Evolutionary conservation across 768 basidiomycete species (phyloP).

Genomic region (Boletus barrowsii): DNA sequence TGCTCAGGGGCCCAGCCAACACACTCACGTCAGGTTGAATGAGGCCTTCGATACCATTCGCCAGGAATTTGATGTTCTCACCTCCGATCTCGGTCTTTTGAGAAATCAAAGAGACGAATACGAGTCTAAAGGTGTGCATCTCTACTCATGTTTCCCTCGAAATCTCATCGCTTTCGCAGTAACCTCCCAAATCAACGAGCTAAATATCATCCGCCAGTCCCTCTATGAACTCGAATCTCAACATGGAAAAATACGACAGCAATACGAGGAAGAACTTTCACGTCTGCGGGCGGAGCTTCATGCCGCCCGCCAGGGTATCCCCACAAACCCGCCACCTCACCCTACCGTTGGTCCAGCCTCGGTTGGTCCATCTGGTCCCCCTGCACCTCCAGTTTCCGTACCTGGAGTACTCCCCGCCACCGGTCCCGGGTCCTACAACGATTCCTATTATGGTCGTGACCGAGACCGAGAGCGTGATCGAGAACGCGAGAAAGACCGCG

Average conservation of each 20-base stretch:
- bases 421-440: constrained; percentile 33
- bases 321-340: constrained; percentile 36
- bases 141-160: not conserved
- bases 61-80: constrained; percentile 78
- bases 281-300: constrained; percentile 70
- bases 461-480: constrained; percentile 40
- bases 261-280: constrained; percentile 82
- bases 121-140: constrained; percentile 70
- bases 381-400: constrained; percentile 30
- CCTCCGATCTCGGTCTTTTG: constrained; percentile 61
- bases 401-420: constrained; percentile 28
- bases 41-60: constrained; percentile 81
- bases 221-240: constrained; percentile 90
- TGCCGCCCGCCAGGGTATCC: constrained; percentile 41
- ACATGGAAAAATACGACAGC: constrained; percentile 80
- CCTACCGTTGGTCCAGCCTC: constrained; percentile 33
- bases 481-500: constrained; percentile 41
- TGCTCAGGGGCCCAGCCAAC: constrained; percentile 40
- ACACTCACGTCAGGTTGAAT: constrained; percentile 49
- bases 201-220: constrained; percentile 84
- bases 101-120: constrained; percentile 85
- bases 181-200: constrained; percentile 80
- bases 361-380: constrained; percentile 33
- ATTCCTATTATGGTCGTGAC: constrained; percentile 39
- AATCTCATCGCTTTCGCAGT: constrained; percentile 42